Percentiles rank a stretch among this genome's conserved stretches.
phyloP scores from a whole-genome alignment of 108 stramenopile genomes.

The Epithemia pelagica region DNA sequence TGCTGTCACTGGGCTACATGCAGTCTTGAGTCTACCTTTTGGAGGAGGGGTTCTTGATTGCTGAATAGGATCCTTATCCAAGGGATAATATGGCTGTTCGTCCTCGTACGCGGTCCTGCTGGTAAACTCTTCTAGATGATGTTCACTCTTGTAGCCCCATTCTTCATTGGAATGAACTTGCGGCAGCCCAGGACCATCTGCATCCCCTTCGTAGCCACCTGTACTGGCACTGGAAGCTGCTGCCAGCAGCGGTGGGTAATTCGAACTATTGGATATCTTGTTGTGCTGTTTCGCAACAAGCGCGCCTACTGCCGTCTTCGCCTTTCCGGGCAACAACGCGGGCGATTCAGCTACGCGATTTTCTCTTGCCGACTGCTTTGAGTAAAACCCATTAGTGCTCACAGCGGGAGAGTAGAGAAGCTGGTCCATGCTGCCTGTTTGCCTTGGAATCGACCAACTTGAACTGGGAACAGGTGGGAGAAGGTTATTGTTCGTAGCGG shows the following conservation, averaged over 20 bases:
- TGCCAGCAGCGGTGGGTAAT: background rate
- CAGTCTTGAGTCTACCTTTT: background rate
- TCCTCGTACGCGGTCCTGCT: background rate
- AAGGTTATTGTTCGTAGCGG: background rate
- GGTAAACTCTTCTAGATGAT: background rate
- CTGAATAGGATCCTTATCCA: background rate
- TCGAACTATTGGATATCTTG: background rate
- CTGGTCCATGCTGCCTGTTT: background rate
- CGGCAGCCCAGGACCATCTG: background rate
- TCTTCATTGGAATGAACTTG: background rate
- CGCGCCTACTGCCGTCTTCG: slow-evolving; percentile 15
- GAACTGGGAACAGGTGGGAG: background rate
- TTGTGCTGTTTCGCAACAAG: slow-evolving; percentile 9
- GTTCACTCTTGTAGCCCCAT: background rate
- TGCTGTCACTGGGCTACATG: background rate
- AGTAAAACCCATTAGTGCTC: background rate
- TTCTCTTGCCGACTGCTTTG: background rate
- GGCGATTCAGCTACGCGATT: slow-evolving; percentile 10
- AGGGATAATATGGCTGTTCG: background rate
- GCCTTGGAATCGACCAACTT: slow-evolving; percentile 4
- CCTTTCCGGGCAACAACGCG: slow-evolving; percentile 4
- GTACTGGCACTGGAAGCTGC: background rate
- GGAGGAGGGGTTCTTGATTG: background rate
- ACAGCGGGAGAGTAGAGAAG: slow-evolving; percentile 2
- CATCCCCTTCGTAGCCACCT: background rate